These are phyloP conservation scores for Leccinum subgranulosum DNA, from an alignment of 768 basidiomycete species.

Conservation along the genomic window DNA sequence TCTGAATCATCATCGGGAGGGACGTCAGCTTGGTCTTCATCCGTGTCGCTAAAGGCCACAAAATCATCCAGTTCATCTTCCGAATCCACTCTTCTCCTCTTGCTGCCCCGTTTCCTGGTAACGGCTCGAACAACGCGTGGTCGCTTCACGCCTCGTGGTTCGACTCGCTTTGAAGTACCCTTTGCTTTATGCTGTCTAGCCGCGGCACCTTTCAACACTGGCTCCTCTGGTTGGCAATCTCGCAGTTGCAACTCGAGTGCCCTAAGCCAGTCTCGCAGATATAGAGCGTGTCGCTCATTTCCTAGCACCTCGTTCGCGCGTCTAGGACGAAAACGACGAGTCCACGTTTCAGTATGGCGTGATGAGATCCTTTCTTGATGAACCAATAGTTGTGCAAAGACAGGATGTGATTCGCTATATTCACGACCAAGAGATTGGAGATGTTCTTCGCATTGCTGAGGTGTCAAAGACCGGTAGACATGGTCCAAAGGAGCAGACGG, in stretches of 20 bases:
- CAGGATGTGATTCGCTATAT: conserved; percentile 43
- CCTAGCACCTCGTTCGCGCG: conserved; percentile 74
- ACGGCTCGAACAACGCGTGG: conserved; percentile 58
- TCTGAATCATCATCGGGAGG: conserved; percentile 35
- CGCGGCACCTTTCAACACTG: neutral
- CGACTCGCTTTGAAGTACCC: conserved; percentile 22
- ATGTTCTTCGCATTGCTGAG: conserved; percentile 14
- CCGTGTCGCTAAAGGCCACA: conserved; percentile 45
- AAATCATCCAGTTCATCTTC: conserved; percentile 57
- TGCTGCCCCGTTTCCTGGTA: conserved; percentile 43
- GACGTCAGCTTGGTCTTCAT: conserved; percentile 31
- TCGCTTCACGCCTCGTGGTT: conserved; percentile 48
- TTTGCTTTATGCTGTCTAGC: conserved; percentile 14
- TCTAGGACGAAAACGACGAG: conserved; percentile 71
- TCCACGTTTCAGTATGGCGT: conserved; percentile 53
- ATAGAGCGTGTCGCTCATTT: conserved; percentile 66
- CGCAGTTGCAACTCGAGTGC: conserved; percentile 61
- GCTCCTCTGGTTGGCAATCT: conserved; percentile 6
- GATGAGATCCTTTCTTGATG: conserved; percentile 5
- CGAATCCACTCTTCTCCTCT: conserved; percentile 51
- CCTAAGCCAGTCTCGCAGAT: conserved; percentile 75
- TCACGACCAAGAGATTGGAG: conserved; percentile 9
- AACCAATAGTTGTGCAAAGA: conserved; percentile 41
- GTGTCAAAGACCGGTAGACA: conserved; percentile 8
- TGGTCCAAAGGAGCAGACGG: neutral